Conservation (phyloP, 2,329 filamentous ascomycete genomes). For the Diatrype stigma region DNA sequence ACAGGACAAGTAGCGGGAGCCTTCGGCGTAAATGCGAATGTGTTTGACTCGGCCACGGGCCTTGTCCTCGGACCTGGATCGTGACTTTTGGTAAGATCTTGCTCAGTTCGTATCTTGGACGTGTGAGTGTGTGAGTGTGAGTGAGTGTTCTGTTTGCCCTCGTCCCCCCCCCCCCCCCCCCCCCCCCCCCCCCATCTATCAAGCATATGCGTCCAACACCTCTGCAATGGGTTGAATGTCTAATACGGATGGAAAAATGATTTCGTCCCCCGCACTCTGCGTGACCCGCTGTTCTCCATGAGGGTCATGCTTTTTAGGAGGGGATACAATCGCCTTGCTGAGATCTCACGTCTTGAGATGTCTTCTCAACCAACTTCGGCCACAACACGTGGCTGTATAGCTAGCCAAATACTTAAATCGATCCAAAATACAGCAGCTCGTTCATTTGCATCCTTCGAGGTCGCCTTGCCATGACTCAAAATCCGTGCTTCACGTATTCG, state of each 20-base stretch:
- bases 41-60: background rate
- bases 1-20: background rate
- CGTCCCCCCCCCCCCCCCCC: background rate
- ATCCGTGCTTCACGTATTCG: too few relatives aligned
- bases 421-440: too few relatives aligned
- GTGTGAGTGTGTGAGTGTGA: too few relatives aligned
- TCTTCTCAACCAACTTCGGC: background rate
- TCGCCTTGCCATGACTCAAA: too few relatives aligned
- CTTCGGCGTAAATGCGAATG: background rate
- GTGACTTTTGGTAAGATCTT: background rate
- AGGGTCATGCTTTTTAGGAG: constrained; percentile 43
- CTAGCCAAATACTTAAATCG: too few relatives aligned
- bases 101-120: background rate
- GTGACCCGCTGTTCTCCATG: constrained; percentile 44
- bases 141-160: constrained; percentile 8
- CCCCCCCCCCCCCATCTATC: constrained; percentile 34
- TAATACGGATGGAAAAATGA: constrained; percentile 52
- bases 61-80: background rate
- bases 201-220: constrained; percentile 51
- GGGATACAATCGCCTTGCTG: constrained; percentile 41
- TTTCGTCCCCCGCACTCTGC: constrained; percentile 47
- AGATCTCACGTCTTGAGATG: constrained; percentile 1
- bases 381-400: background rate
- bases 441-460: too few relatives aligned
- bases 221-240: constrained; percentile 50